Evolutionary conservation across 2,329 filamentous ascomycete species (phyloP), one percentile per base, ranked within the genome.

Genomic region (Cyphellophora europaea): DNA sequence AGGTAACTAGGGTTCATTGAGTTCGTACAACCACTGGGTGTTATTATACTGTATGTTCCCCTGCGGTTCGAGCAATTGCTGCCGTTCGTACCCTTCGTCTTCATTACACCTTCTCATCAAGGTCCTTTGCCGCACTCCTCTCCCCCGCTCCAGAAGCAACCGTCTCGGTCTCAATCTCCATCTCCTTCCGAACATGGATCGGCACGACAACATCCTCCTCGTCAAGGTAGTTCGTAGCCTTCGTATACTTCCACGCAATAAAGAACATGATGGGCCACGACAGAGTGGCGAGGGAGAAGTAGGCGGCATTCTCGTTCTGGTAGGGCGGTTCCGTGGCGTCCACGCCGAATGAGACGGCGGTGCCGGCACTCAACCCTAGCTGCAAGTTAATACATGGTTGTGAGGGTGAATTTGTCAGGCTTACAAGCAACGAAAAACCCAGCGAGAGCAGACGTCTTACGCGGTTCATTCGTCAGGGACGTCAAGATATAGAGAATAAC

Each of bases 191-290:
- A 11, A 39, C 18, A 27, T 39, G 37, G 14, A 35, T 31, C 3
- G 37, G 37, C n/a, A 39, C 32, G 14, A 28, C 28, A 12, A 39
- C 37, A 10, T 33, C 32, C 14, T 39, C 37, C 14, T 39, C 37
- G 8, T 27, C 14, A 11, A 32, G 36, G 32, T 39, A 39, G 13
- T 35, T 30, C 4, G 37, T 35, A 8, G 35, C 32, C 6, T 13
- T 27, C 16, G 36, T 36, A n/a, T 39, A 33, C 16, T 15, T 32
- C 15, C 21, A 15, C 11, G 32, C 37, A 15, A 39, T 17, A 18
- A 32, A 39, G 17, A 27, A 14, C 15, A 35, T 30, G 12, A 30
- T 18, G 11, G 36, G 18, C n/a, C 27, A 19, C 1, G 32, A 32
- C 13, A 25, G 19, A 11, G 32, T 25, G 21, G 35, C 35, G 27